Evolutionary conservation across 1,284 basidiomycete genomes (phyloP).

Genomic region (Mycosarcoma mackinlayi): DNA sequence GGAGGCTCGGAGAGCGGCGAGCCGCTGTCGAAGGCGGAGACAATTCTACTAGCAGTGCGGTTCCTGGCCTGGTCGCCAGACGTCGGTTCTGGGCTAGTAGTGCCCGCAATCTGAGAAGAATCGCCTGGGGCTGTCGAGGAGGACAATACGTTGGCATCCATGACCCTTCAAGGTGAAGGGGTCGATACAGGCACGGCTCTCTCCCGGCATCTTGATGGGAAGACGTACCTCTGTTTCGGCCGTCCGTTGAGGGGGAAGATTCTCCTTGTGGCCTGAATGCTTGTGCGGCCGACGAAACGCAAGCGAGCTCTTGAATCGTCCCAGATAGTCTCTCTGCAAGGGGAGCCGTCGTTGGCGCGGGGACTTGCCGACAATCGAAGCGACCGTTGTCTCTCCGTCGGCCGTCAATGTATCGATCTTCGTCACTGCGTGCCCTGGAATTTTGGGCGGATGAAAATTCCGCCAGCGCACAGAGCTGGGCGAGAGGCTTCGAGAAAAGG

Average conservation of each 20-base stretch:
- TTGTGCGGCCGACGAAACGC: not conserved
- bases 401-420: not conserved
- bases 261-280: not conserved
- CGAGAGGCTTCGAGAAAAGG: not conserved
- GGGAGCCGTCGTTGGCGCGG: not conserved
- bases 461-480: constrained; percentile 5
- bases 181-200: not conserved
- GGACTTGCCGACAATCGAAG: not conserved
- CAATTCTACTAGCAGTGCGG: not conserved
- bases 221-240: constrained; percentile 6
- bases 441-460: too few species aligned
- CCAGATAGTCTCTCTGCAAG: not conserved
- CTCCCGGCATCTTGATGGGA: not conserved
- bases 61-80: not conserved
- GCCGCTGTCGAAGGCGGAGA: constrained; percentile 7
- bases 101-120: not conserved
- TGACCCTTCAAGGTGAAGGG: not conserved
- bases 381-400: not conserved
- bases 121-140: not conserved
- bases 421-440: not conserved
- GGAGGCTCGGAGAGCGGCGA: constrained; percentile 20
- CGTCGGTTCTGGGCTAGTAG: not conserved
- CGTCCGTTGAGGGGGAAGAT: too few species aligned
- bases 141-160: not conserved
- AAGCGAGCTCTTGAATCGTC: not conserved